These are phyloP conservation scores for Hypoxylon rickii DNA, from an alignment of 495 filamentous ascomycete genomes.

Conservation along the genomic window DNA sequence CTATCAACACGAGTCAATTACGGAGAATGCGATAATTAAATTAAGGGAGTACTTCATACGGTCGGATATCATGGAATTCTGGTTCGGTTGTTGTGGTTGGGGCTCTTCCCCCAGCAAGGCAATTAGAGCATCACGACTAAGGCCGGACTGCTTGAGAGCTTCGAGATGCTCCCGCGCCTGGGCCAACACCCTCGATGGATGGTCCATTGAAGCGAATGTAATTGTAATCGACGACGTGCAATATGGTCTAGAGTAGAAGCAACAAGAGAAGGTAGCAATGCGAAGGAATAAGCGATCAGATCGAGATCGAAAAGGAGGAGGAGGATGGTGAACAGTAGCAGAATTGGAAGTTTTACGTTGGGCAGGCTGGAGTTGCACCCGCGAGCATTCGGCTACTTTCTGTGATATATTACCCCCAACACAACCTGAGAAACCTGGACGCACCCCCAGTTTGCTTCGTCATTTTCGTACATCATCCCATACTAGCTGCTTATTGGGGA, in stretches of 20 bases:
- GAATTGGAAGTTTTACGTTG: constrained; percentile 26
- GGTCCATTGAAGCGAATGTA: constrained; percentile 33
- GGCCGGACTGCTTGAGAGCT: constrained; percentile 39
- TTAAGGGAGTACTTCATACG: constrained; percentile 21
- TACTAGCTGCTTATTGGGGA: constrained; percentile 22
- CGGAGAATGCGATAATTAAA: neutral
- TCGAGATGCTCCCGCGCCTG: constrained; percentile 40
- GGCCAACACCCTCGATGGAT: constrained; percentile 39
- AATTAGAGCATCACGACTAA: constrained; percentile 35
- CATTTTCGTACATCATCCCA: constrained; percentile 28
- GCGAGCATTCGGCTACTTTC: constrained; percentile 30
- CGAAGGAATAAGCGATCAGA: constrained; percentile 13
- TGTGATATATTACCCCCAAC: constrained; percentile 35
- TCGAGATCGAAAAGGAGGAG: constrained; percentile 10
- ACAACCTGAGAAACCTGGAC: too few species aligned
- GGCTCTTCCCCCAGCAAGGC: constrained; percentile 35
- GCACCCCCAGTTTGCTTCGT: constrained; percentile 23
- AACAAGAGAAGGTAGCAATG: neutral
- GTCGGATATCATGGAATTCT: constrained; percentile 24
- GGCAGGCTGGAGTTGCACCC: constrained; percentile 27
- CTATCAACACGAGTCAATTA: constrained; percentile 10
- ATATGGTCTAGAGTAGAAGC: too few species aligned
- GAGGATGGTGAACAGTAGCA: constrained; percentile 11
- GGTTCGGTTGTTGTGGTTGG: constrained; percentile 15
- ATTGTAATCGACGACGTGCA: constrained; percentile 14